Evolutionary conservation across 2,329 filamentous ascomycete genomes (phyloP).

Genomic region (Trichoderma breve): DNA sequence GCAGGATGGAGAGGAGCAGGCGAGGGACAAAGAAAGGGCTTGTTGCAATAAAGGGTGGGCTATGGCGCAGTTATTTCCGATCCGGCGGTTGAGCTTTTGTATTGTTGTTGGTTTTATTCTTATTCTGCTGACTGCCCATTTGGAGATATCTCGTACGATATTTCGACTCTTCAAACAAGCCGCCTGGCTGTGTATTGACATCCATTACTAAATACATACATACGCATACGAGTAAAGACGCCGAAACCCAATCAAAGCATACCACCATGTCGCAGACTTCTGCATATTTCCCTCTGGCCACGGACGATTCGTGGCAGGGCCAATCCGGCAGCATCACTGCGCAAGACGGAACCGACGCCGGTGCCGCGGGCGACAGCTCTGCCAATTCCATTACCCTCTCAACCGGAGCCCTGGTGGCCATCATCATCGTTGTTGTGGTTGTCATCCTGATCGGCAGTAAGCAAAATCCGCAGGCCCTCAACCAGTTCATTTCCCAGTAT

Average conservation of each 20-base stretch:
- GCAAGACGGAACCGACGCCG: slow-evolving; percentile 53
- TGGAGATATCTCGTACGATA: slow-evolving; percentile 12
- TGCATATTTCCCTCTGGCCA: slow-evolving; percentile 37
- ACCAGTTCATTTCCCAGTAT: neutral
- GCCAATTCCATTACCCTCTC: slow-evolving; percentile 61
- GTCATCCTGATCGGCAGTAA: slow-evolving; percentile 69
- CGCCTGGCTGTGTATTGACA: neutral
- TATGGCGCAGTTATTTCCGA: slow-evolving; percentile 3
- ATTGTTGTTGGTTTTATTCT: slow-evolving; percentile 1
- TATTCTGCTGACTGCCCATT: neutral
- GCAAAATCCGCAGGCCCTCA: slow-evolving; percentile 27
- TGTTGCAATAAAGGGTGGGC: slow-evolving; percentile 2
- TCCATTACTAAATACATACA: neutral
- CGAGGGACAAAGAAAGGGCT: neutral
- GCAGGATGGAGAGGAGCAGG: neutral
- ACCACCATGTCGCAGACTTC: slow-evolving; percentile 41
- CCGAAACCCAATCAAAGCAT: neutral
- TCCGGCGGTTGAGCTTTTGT: neutral
- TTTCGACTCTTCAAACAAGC: neutral
- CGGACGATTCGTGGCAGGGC: slow-evolving; percentile 30
- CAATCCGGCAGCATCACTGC: slow-evolving; percentile 34
- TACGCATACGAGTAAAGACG: neutral
- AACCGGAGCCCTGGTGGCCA: slow-evolving; percentile 68
- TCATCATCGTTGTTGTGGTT: slow-evolving; percentile 67
- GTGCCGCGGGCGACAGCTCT: slow-evolving; percentile 62